phyloP scores from a whole-genome alignment of 257 asterid species.

The Prunella vulgaris region DNA sequence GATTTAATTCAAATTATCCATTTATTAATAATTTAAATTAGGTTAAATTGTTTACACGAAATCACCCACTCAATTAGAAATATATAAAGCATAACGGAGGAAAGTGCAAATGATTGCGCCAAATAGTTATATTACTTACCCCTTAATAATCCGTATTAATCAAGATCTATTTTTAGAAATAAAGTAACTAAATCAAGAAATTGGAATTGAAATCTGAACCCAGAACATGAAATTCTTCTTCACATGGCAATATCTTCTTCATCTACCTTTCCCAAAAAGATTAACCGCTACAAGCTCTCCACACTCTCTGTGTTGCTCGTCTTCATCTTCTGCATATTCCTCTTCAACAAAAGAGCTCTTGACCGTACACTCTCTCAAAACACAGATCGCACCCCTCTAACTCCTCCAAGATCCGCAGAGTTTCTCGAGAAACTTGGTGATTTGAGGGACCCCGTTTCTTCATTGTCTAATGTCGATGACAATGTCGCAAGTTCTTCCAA shows the following conservation, averaged over 20 bases:
- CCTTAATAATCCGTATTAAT: neutral
- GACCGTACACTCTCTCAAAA: slow-evolving; percentile 36
- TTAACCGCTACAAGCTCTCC: slow-evolving; percentile 35
- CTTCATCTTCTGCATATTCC: slow-evolving; percentile 39
- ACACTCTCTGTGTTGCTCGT: slow-evolving; percentile 37
- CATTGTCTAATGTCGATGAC: slow-evolving; percentile 11
- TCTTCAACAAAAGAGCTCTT: slow-evolving; percentile 42
- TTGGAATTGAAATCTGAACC: slow-evolving; percentile 1
- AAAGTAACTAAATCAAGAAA: neutral
- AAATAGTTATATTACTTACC: neutral
- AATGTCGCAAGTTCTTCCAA: neutral
- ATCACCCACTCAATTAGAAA: no score
- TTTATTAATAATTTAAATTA: no score
- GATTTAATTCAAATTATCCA: no score
- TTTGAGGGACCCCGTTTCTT: slow-evolving; percentile 13
- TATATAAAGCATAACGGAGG: neutral
- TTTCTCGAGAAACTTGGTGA: slow-evolving; percentile 10
- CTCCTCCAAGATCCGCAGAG: slow-evolving; percentile 35
- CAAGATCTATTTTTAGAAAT: neutral
- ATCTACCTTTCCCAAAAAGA: slow-evolving; percentile 25
- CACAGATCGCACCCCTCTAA: slow-evolving; percentile 26
- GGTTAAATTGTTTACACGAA: no score
- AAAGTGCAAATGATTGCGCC: neutral
- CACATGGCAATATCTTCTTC: slow-evolving; percentile 50
- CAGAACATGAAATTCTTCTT: slow-evolving; percentile 30